Evolutionary conservation across 805 yeast genomes (phyloP), one percentile per base, ranked within the genome.

Genomic region (Saccharomycopsis sp.): DNA sequence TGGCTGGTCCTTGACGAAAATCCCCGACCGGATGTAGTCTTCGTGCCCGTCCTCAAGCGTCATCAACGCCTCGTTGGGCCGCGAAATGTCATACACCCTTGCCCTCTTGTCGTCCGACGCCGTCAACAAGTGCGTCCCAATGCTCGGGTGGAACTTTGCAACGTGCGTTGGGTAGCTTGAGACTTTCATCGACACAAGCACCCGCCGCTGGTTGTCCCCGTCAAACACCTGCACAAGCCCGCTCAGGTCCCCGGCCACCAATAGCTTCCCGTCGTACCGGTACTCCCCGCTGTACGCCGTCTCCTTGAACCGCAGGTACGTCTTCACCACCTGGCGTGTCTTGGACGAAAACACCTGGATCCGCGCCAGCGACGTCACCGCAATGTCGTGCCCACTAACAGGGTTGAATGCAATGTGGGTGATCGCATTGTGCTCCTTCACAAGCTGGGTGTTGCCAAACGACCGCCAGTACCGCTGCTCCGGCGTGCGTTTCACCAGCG

Each of bases 381-480:
- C 97, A 63, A 89, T 83, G 62, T 92, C 95, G 56, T 84, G 79
- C 4, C 96, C 95, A 12, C 78, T 64, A 29, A 69, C 71, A 2
- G 96, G 96, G 57, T 83, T 87, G 69, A 92, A 92, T 49, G 79
- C 71, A 41, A 92, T 78, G 57, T 86, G 94, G 26, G 83, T 78
- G 32, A 92, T 85, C 30, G 96, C 85, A 60, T 84, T 87, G 62
- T 84, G 89, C 59, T 92, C 97, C 59, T 92, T 89, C 20, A 88
- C 86, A 29, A 92, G 68, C 57, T 89, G 89, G 2, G 97, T 89
- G 50, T 77, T 80, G 22, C 73, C 68, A 58, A 80, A 88, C 5
- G 86, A 83, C 52, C 94, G 69, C 97, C 97, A 92, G 63, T 83
- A 89, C 51, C 94, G 71, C 55, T 87, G 94, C 51, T 89, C 97